phyloP scores from a whole-genome alignment of 2,329 filamentous ascomycete species.

The Macrophomina phaseolina region DNA sequence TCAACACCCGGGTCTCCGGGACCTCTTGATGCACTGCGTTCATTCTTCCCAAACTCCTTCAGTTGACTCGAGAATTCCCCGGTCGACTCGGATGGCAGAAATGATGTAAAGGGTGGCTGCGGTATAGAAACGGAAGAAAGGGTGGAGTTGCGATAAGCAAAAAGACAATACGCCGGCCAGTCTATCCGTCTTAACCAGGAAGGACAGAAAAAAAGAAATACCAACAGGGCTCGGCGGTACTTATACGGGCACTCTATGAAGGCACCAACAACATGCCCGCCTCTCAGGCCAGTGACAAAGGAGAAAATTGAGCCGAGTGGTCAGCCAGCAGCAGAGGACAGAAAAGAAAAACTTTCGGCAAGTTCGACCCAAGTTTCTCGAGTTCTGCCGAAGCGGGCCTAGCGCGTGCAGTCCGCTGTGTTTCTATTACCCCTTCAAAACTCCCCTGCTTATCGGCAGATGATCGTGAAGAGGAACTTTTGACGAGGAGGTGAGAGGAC shows the following conservation, averaged over 20 bases:
- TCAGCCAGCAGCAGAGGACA: not conserved
- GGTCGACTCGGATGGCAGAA: too few species aligned
- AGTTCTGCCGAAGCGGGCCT: conserved; percentile 17
- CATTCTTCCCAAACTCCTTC: conserved; percentile 1
- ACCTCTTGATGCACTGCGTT: conserved; percentile 27
- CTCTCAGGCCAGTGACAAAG: conserved; percentile 1
- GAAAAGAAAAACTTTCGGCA: conserved; percentile 14
- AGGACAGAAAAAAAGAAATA: too few species aligned
- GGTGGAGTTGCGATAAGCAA: not conserved
- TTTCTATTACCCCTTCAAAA: conserved; percentile 29
- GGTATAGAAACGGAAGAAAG: not conserved
- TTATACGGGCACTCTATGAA: not conserved
- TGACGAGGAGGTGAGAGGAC: conserved; percentile 1
- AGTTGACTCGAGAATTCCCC: too few species aligned
- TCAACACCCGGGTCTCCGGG: conserved; percentile 80
- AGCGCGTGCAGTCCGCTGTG: conserved; percentile 7
- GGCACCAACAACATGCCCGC: not conserved
- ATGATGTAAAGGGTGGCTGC: not conserved
- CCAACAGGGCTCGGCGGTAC: not conserved
- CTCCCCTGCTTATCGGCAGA: conserved; percentile 20
- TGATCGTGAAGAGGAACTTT: conserved; percentile 24
- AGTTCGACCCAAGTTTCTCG: conserved; percentile 8
- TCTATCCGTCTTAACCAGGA: not conserved
- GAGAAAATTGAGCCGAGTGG: not conserved
- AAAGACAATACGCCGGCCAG: not conserved